These are phyloP conservation scores for Beauveria asiatica DNA, from an alignment of 2,329 filamentous ascomycete species.

Conservation along the genomic window DNA sequence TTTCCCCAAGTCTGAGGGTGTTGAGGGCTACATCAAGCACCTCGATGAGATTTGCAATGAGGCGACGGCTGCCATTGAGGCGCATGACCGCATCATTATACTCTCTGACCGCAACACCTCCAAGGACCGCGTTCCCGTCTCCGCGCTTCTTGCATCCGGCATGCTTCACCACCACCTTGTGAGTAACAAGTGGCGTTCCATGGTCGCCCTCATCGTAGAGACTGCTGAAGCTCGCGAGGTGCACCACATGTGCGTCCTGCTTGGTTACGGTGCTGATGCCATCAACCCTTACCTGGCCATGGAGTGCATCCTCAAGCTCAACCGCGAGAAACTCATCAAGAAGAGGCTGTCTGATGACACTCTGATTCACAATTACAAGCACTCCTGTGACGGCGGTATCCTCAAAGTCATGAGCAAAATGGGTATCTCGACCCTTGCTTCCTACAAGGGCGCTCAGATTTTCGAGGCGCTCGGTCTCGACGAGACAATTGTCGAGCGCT, in stretches of 20 bases:
- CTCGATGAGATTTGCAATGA: constrained; percentile 84
- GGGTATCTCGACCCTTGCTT: constrained; percentile 94
- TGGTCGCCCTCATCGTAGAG: constrained; percentile 80
- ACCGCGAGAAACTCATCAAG: constrained; percentile 84
- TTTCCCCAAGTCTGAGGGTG: constrained; percentile 77
- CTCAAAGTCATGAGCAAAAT: constrained; percentile 99
- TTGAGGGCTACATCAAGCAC: constrained; percentile 76
- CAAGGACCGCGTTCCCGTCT: constrained; percentile 74
- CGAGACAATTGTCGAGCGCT: constrained; percentile 83
- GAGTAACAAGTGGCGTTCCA: constrained; percentile 89
- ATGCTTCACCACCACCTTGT: constrained; percentile 95
- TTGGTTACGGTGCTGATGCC: constrained; percentile 90
- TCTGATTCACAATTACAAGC: constrained; percentile 92
- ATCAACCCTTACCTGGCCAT: constrained; percentile 93
- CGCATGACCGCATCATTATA: constrained; percentile 75
- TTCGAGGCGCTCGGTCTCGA: constrained; percentile 94
- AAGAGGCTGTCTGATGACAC: constrained; percentile 77
- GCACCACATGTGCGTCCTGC: constrained; percentile 96
- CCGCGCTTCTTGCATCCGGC: constrained; percentile 77
- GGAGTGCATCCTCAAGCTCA: constrained; percentile 95
- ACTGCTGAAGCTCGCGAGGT: constrained; percentile 94
- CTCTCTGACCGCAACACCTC: constrained; percentile 83
- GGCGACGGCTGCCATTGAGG: constrained; percentile 74
- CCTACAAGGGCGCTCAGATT: constrained; percentile 96
- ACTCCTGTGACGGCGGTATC: constrained; percentile 92